Base-by-base conservation (phyloP, 306 rosid genomes). In the Malus orientalis region DNA sequence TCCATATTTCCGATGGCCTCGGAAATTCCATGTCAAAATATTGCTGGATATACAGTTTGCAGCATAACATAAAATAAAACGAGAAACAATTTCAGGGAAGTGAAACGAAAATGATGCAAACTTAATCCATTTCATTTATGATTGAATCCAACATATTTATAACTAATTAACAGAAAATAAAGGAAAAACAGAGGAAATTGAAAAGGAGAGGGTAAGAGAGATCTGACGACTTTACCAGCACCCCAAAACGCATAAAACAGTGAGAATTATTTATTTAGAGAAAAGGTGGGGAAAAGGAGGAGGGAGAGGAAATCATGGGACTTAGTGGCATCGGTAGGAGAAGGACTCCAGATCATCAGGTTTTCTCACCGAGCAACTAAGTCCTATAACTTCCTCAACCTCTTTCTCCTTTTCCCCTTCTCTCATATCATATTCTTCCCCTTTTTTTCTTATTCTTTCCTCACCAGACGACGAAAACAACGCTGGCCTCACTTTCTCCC, bases 341-440 rank as follows among this genome's bases (percentile, higher is more conserved):
- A 33, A 14, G 4, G 19, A n/a, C 19, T 19, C 20, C 8, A 14
- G 22, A 30, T 66, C 27, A 5, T 9, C 51, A 36, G 1, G 70
- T 66, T 66, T 66, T 66, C 51, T 8, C 13, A 33, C 70, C 70
- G 49, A 66, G 2, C 70, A 0, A 66, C 70, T 14, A 23, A 66
- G 22, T 36, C 70, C 70, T 3, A 20, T 4, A 66, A 76, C 63
- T 76, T 76, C 79, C 66, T 76, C 25, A 15, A 58, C 76, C 76
- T 76, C 87, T 76, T 67, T 67, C 25, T 25, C 80, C 66, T 75
- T 83, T 83, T 76, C 87, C 86, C 66, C 69, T 80, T 67, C 91
- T 73, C 82, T 64, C 74, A 27, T 11, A 1, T 15, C 44, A 5
- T 49, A 49, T 4, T 61, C 36, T 13, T 11, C 38, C 32, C 4